These are phyloP conservation scores for Backusella tarrabulga DNA, from an alignment of 192 early-diverging fungal genomes.

Conservation along the genomic window DNA sequence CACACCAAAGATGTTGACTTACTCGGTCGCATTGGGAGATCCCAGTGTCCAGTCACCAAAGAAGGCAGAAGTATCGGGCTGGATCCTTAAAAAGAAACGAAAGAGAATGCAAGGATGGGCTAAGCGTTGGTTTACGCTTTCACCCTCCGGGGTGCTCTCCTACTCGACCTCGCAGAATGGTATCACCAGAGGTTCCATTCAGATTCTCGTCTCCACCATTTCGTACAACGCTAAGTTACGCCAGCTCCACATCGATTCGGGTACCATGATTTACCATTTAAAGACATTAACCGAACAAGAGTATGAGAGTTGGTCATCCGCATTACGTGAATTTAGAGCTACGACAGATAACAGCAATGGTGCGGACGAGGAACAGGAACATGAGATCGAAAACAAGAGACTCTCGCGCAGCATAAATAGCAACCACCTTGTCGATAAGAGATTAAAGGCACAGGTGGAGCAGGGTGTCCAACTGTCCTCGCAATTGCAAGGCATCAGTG, in stretches of 20 bases:
- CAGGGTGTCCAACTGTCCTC: neutral
- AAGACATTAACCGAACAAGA: constrained; percentile 70
- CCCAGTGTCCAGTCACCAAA: constrained; percentile 14
- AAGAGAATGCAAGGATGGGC: constrained; percentile 76
- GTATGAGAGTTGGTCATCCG: constrained; percentile 67
- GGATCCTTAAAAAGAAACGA: constrained; percentile 60
- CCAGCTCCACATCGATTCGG: constrained; percentile 86
- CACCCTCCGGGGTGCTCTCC: constrained; percentile 68
- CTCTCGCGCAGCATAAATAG: neutral
- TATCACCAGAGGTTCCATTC: constrained; percentile 64
- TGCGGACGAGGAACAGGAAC: neutral
- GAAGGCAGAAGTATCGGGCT: constrained; percentile 42
- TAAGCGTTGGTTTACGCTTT: constrained; percentile 84
- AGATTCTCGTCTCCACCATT: constrained; percentile 60
- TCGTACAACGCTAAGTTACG: constrained; percentile 60
- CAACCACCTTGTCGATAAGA: neutral
- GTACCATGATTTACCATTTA: constrained; percentile 81
- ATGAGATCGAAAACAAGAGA: neutral
- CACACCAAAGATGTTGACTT: constrained; percentile 55
- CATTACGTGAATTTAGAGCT: constrained; percentile 12
- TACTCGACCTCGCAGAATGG: constrained; percentile 76
- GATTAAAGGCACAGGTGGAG: neutral
- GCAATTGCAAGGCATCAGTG: neutral
- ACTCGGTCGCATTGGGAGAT: constrained; percentile 52
- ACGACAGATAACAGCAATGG: neutral